Evolutionary conservation across 176 grass and related monocot species (phyloP).

Genomic region (Microstegium vimineum): DNA sequence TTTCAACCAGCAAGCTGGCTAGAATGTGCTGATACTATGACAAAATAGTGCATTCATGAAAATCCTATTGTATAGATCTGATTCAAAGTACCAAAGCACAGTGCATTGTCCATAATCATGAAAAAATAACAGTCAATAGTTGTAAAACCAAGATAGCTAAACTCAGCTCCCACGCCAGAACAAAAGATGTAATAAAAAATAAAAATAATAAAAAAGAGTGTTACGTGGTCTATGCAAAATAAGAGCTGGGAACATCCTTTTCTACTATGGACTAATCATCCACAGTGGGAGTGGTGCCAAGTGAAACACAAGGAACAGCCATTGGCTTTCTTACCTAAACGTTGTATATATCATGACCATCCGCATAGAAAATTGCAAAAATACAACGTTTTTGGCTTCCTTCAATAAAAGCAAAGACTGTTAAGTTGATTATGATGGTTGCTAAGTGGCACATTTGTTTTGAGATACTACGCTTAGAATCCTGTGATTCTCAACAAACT

Average conservation of each 20-base stretch:
- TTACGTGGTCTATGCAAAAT: background rate
- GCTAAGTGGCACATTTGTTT: background rate
- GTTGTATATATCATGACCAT: background rate
- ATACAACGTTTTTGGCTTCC: background rate
- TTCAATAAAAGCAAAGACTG: background rate
- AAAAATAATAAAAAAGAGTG: too few species aligned
- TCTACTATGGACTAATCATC: background rate
- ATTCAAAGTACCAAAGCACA: background rate
- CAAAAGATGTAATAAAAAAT: background rate
- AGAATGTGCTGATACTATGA: too few species aligned
- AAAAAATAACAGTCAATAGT: background rate
- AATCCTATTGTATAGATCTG: background rate
- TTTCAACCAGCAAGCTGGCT: too few species aligned
- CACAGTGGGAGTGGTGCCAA: background rate
- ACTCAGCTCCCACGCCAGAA: background rate
- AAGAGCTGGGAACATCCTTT: background rate
- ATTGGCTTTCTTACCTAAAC: background rate
- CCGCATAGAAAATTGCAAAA: background rate
- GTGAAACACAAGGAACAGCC: background rate
- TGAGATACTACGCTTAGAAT: background rate
- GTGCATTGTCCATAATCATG: background rate
- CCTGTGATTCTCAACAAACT: background rate
- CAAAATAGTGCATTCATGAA: background rate
- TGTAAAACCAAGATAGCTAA: background rate
- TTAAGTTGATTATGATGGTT: background rate